These are phyloP conservation scores for Candida silvicultrix DNA, from an alignment of 805 yeast genomes.

Conservation along the genomic window DNA sequence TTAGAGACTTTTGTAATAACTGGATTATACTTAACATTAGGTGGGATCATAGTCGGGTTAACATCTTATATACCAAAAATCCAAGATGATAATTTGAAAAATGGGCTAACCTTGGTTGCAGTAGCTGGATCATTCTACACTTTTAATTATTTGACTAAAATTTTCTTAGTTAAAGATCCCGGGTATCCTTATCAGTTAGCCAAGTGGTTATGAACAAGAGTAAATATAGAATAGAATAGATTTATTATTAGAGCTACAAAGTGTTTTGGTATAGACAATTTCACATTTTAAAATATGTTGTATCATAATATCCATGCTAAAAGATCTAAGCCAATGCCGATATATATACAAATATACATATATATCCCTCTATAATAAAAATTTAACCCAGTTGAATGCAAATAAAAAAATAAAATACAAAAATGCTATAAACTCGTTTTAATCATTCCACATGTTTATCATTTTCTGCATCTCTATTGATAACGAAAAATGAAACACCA, in stretches of 20 bases:
- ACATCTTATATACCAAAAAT: constrained; percentile 29
- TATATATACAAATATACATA: no score
- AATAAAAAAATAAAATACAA: constrained; percentile 1
- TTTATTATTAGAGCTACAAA: background rate
- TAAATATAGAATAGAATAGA: no score
- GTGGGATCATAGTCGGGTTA: constrained; percentile 32
- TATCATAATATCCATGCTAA: no score
- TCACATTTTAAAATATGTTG: no score
- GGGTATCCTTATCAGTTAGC: constrained; percentile 14
- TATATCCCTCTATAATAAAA: background rate
- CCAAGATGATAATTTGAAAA: constrained; percentile 8
- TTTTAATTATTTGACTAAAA: constrained; percentile 13
- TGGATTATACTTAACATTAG: constrained; percentile 41
- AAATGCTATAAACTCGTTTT: background rate
- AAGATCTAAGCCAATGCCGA: no score
- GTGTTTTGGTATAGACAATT: no score
- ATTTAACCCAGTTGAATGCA: background rate
- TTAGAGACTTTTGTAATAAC: constrained; percentile 53
- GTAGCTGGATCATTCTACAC: constrained; percentile 13
- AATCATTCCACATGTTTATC: constrained; percentile 32
- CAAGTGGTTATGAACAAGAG: constrained; percentile 14
- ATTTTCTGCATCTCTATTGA: constrained; percentile 71
- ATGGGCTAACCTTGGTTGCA: constrained; percentile 4
- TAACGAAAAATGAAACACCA: constrained; percentile 73
- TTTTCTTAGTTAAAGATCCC: constrained; percentile 14